phyloP scores from a whole-genome alignment of 108 stramenopile genomes.

The Conticribra guillardii region DNA sequence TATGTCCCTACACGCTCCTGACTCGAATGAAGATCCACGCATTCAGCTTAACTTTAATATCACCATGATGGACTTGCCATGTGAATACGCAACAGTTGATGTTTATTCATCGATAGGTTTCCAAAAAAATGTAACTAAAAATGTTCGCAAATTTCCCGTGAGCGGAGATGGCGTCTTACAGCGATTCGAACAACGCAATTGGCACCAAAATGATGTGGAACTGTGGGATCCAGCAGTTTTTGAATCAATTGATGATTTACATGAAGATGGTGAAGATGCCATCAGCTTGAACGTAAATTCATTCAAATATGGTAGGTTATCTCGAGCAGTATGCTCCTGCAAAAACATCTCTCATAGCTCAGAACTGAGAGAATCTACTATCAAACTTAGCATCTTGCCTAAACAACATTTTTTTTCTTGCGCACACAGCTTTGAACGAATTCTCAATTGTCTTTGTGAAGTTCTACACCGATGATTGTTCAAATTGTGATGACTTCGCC shows the following conservation, averaged over 20 bases:
- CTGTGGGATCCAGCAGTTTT: constrained; percentile 47
- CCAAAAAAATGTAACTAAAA: constrained; percentile 70
- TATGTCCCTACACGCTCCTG: constrained; percentile 24
- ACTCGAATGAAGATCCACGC: constrained; percentile 45
- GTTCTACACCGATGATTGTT: constrained; percentile 78
- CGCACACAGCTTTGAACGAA: constrained; percentile 20
- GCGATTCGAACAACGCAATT: constrained; percentile 65
- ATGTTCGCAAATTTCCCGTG: constrained; percentile 77
- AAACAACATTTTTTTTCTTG: too few relatives aligned
- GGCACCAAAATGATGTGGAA: constrained; percentile 67
- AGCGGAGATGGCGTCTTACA: constrained; percentile 58
- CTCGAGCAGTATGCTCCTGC: neutral
- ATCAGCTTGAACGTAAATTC: constrained; percentile 35
- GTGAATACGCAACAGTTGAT: constrained; percentile 87
- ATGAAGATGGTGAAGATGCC: constrained; percentile 58
- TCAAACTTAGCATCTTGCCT: too few relatives aligned
- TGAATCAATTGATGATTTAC: constrained; percentile 60
- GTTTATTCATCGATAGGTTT: constrained; percentile 61
- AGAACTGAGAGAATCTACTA: too few relatives aligned
- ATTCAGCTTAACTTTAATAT: constrained; percentile 91
- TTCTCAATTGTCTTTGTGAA: constrained; percentile 49
- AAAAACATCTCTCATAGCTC: too few relatives aligned
- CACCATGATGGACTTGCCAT: constrained; percentile 87
- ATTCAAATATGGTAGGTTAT: constrained; percentile 39
- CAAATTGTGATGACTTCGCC: constrained; percentile 72